Base-by-base conservation (phyloP, 169 alveolate species). In the Plasmodium gonderi region DNA sequence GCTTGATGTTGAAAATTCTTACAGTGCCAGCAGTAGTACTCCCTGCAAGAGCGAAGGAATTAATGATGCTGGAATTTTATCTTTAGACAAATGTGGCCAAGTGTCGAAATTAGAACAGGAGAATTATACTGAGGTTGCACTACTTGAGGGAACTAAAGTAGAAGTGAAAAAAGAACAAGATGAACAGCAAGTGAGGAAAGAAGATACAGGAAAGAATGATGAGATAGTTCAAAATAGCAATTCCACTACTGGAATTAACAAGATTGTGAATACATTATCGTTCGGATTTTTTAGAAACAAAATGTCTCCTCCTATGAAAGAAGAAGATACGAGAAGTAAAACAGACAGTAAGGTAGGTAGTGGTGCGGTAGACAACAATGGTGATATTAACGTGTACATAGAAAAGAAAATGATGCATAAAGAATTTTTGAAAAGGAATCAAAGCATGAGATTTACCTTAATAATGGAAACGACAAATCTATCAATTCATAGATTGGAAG, bases 301-400 rank as follows among this genome's bases (percentile, higher is more conserved):
- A 14, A 0, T 60, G 38, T 60, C 72, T 14, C 36, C 72, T 0
- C 38, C 17, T 29, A 60, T 8, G 72, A 60, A n/a, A 12, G 38
- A 60, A 60, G 72, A 36, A 9, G 72, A 76, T 14, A 36, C n/a
- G 80, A 74, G 26, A 60, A 60, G n/a, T 23, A 40, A 12, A 17
- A 51, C 36, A 23, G 45, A 75, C 3, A 74, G 49, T 40, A 74
- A 17, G 23, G 69, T 54, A 3, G 69, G 23, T 31, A 23, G 23
- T 4, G 2, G 72, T 8, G 26, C 72, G 72, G 26, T 60, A n/a
- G 72, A 20, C 1, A 60, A 60, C 14, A 29, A 65, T 17, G 79
- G 64, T 1, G 82, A 69, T 33, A 38, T 83, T 20, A 83, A 40
- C 64, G 77, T 83, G n/a, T 83, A 69, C 31, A 83, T 83, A 5